Evolutionary conservation across 2,329 filamentous ascomycete genomes (phyloP), one percentile per base, ranked within the genome.

Genomic region (Trichoderma asperellum): DNA sequence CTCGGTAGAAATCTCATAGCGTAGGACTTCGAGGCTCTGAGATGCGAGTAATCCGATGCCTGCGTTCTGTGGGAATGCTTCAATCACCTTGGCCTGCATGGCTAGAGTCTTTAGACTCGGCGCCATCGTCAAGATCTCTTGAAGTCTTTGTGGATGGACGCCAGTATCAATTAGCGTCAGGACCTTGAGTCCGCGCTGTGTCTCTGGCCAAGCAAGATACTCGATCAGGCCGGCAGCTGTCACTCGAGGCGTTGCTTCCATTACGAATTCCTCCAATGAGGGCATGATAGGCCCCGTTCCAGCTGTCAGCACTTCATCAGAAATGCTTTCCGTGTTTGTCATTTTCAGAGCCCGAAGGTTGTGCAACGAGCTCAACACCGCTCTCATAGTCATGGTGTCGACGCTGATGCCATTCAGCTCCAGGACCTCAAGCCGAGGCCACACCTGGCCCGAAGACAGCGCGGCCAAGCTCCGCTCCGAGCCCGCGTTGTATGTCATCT

Each of bases 401-500:
- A 94, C 84, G 63, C 88, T 86, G 70, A 95, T 83, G 71, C 83
- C 84, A 69, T 86, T 85, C 43, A 96, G 81, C 77, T 95, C 92
- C 61, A 96, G 77, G 11, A 92, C 88, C 78, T 94, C 90, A 14
- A 96, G 84, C 56, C 87, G 85, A 58, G 85, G 84, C 92, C 92
- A 96, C 63, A 89, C 78, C 68, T 82, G 87, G 71, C 87, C 89
- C 70, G 86, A 85, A 8, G 88, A 86, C 52, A 97, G 83, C 66
- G 87, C 83, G 74, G 93, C 88, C 68, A 98, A 86, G 75, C 90
- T 92, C 68, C 87, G 87, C 81, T 97, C 95, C 1, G 92, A 87
- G 14, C 95, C 95, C 58, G 84, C 83, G 66, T 88, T 86, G 80
- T 96, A 98, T 66, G 88, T 91, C 93, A 97, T 97, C 81, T 96